phyloP scores from a whole-genome alignment of 1,139 yeast species.

The Debaryomycetaceae sp. region DNA sequence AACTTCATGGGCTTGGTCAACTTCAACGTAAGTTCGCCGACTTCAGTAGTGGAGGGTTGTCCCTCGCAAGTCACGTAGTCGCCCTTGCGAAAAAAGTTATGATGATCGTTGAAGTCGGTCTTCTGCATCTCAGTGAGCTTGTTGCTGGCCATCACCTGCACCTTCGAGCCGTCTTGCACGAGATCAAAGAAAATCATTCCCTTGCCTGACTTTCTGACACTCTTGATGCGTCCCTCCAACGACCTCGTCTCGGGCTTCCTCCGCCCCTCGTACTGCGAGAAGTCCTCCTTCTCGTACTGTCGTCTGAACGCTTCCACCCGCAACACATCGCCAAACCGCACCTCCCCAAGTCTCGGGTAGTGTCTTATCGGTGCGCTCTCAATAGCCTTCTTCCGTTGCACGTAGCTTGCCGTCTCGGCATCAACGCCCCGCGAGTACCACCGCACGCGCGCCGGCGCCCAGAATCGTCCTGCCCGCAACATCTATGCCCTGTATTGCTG shows the following conservation, averaged over 20 bases:
- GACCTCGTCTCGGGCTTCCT: slow-evolving; percentile 10
- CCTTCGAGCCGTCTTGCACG: slow-evolving; percentile 49
- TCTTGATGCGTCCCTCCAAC: slow-evolving; percentile 54
- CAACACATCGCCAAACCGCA: slow-evolving; percentile 9
- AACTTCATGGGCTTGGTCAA: slow-evolving; percentile 46
- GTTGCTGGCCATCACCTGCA: slow-evolving; percentile 63
- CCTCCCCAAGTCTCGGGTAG: slow-evolving; percentile 17
- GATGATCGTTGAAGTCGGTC: slow-evolving; percentile 44
- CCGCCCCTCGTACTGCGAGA: slow-evolving; percentile 12
- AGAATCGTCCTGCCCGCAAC: neutral
- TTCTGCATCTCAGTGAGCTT: slow-evolving; percentile 39
- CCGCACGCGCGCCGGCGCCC: neutral
- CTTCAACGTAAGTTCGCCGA: slow-evolving; percentile 75
- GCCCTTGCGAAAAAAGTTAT: slow-evolving; percentile 57
- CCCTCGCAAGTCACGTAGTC: slow-evolving; percentile 70
- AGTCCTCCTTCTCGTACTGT: slow-evolving; percentile 16
- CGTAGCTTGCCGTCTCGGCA: slow-evolving; percentile 4
- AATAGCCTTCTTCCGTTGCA: slow-evolving; percentile 5
- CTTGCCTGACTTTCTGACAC: slow-evolving; percentile 61
- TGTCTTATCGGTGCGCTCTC: slow-evolving; percentile 6
- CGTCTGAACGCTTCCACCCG: slow-evolving; percentile 18
- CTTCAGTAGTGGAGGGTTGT: slow-evolving; percentile 66
- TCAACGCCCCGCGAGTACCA: neutral
- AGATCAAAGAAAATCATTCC: slow-evolving; percentile 68
- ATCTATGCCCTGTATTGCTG: neutral